phyloP scores from a whole-genome alignment of 768 basidiomycete species.

The Xerocomus potaroensis region DNA sequence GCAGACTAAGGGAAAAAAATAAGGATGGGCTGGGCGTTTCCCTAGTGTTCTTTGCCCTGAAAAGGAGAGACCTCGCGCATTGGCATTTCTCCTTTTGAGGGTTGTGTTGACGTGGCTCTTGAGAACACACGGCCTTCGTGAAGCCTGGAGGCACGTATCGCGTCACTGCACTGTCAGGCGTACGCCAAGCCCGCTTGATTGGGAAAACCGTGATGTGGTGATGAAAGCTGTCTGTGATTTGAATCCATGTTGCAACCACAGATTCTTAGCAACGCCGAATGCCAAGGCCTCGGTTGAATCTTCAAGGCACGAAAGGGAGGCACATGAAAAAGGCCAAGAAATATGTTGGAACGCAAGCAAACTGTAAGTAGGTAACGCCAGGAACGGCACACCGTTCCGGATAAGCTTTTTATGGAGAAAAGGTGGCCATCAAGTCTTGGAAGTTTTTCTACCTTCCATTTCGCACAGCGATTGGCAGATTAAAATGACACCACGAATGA shows the following conservation, averaged over 20 bases:
- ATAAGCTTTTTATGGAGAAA: conserved; percentile 2
- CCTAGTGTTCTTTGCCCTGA: not conserved
- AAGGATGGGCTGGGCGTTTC: not conserved
- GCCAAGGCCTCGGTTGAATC: not conserved
- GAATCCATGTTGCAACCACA: too few relatives aligned
- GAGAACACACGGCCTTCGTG: not conserved
- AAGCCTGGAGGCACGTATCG: too few relatives aligned
- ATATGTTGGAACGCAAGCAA: not conserved
- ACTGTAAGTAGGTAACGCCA: not conserved
- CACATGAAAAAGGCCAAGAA: conserved; percentile 4
- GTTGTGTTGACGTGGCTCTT: not conserved
- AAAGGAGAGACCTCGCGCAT: not conserved
- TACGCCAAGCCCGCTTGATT: not conserved
- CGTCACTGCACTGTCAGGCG: not conserved
- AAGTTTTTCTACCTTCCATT: conserved; percentile 6
- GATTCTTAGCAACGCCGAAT: not conserved
- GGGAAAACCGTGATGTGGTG: too few relatives aligned
- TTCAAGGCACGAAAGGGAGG: conserved; percentile 1
- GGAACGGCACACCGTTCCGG: not conserved
- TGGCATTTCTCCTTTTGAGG: not conserved
- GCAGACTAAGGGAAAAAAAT: not conserved
- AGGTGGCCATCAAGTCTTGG: conserved; percentile 1
- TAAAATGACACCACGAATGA: not conserved
- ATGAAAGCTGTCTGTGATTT: too few relatives aligned
- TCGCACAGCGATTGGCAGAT: conserved; percentile 2